Evolutionary conservation across 176 grass and related monocot genomes (phyloP).

Genomic region (Neostapfia colusana): DNA sequence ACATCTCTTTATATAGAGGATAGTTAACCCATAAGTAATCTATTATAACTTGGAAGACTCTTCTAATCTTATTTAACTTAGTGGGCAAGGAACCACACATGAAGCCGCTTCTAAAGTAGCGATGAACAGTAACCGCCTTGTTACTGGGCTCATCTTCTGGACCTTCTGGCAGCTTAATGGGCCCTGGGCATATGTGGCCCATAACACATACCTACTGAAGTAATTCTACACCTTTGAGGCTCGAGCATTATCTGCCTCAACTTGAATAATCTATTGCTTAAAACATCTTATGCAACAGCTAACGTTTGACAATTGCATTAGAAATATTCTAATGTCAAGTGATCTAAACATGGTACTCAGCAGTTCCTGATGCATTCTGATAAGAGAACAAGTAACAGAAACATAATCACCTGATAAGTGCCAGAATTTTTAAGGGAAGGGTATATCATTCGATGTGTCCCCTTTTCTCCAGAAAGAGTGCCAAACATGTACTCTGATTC

Average conservation of each 20-base stretch:
- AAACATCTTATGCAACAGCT: neutral
- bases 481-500: constrained; percentile 94
- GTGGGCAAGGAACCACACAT: too few relatives aligned
- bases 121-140: too few relatives aligned
- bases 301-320: neutral
- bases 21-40: too few relatives aligned
- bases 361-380: neutral
- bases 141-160: too few relatives aligned
- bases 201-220: neutral
- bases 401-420: constrained; percentile 56
- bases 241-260: neutral
- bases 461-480: constrained; percentile 89
- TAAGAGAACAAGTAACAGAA: constrained; percentile 31
- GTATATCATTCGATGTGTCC: constrained; percentile 71
- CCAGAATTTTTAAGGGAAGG: constrained; percentile 43
- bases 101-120: too few relatives aligned
- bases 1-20: too few relatives aligned
- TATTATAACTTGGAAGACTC: too few relatives aligned
- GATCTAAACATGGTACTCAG: neutral
- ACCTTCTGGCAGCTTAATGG: too few relatives aligned
- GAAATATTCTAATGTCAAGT: neutral
- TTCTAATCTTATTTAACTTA: too few relatives aligned
- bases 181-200: too few relatives aligned
- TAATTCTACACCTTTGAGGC: neutral
- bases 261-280: constrained; percentile 3